Percentiles rank a stretch among this genome's conserved stretches.
These are phyloP conservation scores for Krasilnikovozyma curviuscula DNA, from an alignment of 768 basidiomycete genomes.

Conservation along the genomic window DNA sequence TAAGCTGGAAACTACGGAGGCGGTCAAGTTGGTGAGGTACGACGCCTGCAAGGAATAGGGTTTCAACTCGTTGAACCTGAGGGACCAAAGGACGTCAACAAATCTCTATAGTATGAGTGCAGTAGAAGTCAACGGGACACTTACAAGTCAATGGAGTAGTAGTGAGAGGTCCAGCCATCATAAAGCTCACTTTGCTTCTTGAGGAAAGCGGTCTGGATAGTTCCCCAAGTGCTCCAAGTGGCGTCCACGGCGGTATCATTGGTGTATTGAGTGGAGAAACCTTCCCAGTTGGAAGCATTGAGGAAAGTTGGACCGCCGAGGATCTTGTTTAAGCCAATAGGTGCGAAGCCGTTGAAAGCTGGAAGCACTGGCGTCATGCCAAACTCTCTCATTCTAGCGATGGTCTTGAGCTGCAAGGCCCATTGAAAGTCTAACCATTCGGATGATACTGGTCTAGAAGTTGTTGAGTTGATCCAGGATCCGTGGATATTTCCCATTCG, in stretches of 20 bases:
- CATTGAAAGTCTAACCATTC: constrained; percentile 30
- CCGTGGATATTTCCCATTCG: constrained; percentile 32
- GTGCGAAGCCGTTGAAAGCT: constrained; percentile 32
- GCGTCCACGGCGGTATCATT: constrained; percentile 31
- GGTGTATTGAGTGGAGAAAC: constrained; percentile 25
- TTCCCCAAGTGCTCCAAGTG: constrained; percentile 28
- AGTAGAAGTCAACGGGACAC: no score
- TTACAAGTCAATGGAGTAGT: constrained; percentile 33
- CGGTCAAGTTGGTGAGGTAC: constrained; percentile 26
- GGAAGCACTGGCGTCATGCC: constrained; percentile 33
- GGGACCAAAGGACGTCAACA: no score
- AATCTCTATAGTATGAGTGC: no score
- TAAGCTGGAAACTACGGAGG: constrained; percentile 27
- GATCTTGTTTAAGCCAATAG: constrained; percentile 21
- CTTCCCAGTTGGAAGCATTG: constrained; percentile 26
- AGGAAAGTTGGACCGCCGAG: constrained; percentile 28
- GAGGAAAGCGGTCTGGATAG: constrained; percentile 29
- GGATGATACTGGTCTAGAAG: constrained; percentile 25
- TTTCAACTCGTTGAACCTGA: constrained; percentile 32
- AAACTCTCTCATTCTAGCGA: constrained; percentile 29
- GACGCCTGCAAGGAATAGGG: constrained; percentile 25
- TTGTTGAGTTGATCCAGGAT: constrained; percentile 30
- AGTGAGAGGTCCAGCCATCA: constrained; percentile 28
- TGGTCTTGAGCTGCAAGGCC: constrained; percentile 26
- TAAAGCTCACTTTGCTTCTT: constrained; percentile 28